Evolutionary conservation across 305 asterid species (phyloP).

Genomic region (Fraxinus greggii): DNA sequence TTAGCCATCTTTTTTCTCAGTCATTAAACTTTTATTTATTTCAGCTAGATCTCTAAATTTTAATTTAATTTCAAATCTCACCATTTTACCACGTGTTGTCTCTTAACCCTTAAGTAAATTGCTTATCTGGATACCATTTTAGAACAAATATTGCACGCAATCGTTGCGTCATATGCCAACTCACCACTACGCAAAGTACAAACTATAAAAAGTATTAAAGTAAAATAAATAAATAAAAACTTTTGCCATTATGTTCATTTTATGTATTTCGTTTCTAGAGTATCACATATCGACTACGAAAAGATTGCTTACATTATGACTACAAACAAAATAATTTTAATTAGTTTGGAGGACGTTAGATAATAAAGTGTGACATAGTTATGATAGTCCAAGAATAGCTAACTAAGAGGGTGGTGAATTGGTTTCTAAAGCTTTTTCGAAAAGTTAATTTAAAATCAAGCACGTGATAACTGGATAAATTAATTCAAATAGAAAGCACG

Average conservation of each 20-base stretch:
- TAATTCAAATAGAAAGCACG: too few species aligned
- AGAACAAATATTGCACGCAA: background rate
- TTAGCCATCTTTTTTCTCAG: background rate
- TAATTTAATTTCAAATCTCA: background rate
- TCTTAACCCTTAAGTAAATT: background rate
- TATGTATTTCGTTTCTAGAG: too few species aligned
- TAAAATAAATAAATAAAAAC: too few species aligned
- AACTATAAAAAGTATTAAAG: too few species aligned
- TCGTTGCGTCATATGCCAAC: background rate
- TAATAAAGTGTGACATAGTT: background rate
- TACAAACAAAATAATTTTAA: background rate
- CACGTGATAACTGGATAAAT: too few species aligned
- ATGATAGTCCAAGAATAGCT: background rate
- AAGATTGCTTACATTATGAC: background rate
- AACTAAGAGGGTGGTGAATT: too few species aligned
- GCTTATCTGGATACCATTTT: background rate
- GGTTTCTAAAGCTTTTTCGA: too few species aligned
- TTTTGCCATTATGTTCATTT: too few species aligned
- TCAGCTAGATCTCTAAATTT: background rate
- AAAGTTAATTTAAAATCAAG: too few species aligned
- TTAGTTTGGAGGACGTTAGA: background rate
- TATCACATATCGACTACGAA: background rate
- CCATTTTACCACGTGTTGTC: background rate
- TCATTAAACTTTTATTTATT: background rate
- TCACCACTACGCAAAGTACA: background rate